These are phyloP conservation scores for Tribonema minus DNA, from an alignment of 108 stramenopile genomes.

Conservation along the genomic window DNA sequence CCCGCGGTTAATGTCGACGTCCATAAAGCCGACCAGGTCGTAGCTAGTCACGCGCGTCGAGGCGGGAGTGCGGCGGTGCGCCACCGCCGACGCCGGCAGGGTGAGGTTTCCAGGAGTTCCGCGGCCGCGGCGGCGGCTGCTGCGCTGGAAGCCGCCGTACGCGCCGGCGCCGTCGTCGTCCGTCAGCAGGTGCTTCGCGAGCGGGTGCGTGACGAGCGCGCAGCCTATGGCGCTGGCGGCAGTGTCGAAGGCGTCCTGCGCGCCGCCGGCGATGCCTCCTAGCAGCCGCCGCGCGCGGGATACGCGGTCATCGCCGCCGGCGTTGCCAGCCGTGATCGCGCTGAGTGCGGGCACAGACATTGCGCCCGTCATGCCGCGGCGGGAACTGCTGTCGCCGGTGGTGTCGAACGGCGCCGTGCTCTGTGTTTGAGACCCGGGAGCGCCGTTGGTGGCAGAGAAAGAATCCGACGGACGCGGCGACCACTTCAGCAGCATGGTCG, in stretches of 20 bases:
- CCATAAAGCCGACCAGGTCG: conserved; percentile 32
- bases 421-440: too few species aligned
- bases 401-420: too few species aligned
- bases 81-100: conserved; percentile 12
- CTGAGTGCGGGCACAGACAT: too few species aligned
- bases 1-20: too few species aligned
- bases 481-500: too few species aligned
- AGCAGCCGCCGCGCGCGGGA: background rate
- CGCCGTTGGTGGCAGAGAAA: too few species aligned
- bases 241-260: conserved; percentile 21
- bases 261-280: conserved; percentile 7
- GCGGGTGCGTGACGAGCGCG: conserved; percentile 19
- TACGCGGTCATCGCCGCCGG: too few species aligned
- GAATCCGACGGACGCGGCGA: too few species aligned
- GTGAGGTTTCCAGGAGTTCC: too few species aligned
- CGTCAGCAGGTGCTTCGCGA: conserved; percentile 21
- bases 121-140: background rate
- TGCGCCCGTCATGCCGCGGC: too few species aligned
- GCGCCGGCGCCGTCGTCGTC: background rate
- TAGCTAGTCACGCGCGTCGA: conserved; percentile 2
- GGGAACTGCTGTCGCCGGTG: too few species aligned
- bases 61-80: background rate
- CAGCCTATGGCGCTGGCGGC: conserved; percentile 24
- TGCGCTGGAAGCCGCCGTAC: background rate
- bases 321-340: too few species aligned